Percentiles rank a stretch among this genome's conserved stretches.
These are phyloP conservation scores for Candida andamanensis DNA, from an alignment of 805 yeast species.

Conservation along the genomic window DNA sequence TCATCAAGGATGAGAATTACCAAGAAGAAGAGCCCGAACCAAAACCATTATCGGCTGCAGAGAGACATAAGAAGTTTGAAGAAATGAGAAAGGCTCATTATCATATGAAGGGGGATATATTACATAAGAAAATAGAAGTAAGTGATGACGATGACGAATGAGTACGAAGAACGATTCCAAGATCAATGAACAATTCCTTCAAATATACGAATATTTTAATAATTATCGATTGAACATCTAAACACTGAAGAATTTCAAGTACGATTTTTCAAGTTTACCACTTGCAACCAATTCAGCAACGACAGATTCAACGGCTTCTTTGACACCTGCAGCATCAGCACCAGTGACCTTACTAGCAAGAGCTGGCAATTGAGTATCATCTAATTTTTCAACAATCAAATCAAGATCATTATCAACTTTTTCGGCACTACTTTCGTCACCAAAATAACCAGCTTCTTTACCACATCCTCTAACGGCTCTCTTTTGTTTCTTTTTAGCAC, in stretches of 20 bases:
- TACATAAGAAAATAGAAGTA: constrained; percentile 28
- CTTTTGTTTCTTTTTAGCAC: constrained; percentile 97
- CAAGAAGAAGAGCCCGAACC: constrained; percentile 36
- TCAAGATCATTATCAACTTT: constrained; percentile 76
- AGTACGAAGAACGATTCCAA: not conserved
- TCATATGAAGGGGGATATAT: constrained; percentile 49
- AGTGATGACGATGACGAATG: constrained; percentile 20
- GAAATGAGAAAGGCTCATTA: constrained; percentile 78
- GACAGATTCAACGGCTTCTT: constrained; percentile 52
- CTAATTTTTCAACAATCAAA: constrained; percentile 69
- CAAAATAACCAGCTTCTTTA: constrained; percentile 82
- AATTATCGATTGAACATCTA: constrained; percentile 2
- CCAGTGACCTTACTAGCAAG: constrained; percentile 63
- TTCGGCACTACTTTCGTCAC: constrained; percentile 64
- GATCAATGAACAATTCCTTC: not conserved
- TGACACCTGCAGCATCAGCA: constrained; percentile 52
- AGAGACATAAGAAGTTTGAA: constrained; percentile 64
- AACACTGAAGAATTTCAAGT: constrained; percentile 46
- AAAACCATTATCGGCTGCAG: constrained; percentile 45
- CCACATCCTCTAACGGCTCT: constrained; percentile 76
- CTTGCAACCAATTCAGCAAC: constrained; percentile 50
- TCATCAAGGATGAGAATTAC: constrained; percentile 22
- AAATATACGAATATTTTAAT: too few relatives aligned
- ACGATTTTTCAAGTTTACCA: constrained; percentile 50
- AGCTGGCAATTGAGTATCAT: constrained; percentile 72